Evolutionary conservation across 257 asterid species (phyloP).

Genomic region (Solanum sparsipilum): DNA sequence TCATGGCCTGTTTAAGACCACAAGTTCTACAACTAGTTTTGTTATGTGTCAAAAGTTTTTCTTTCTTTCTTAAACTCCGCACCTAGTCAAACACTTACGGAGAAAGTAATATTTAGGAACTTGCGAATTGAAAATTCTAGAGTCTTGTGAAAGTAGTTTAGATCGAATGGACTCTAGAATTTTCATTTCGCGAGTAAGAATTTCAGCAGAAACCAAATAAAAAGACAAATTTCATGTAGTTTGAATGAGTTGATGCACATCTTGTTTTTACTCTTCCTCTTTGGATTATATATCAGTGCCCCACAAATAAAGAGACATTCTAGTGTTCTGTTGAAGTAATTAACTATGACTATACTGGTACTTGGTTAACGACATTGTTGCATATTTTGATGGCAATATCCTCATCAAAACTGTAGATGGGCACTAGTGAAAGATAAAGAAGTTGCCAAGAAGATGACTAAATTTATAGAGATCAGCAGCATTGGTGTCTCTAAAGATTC

Average conservation of each 20-base stretch:
- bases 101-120: not conserved
- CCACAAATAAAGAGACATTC: not conserved
- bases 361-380: not conserved
- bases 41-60: not conserved
- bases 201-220: not conserved
- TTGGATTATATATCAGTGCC: not conserved
- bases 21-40: not conserved
- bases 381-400: not conserved
- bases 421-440: slow-evolving; percentile 76
- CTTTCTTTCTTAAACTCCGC: not conserved
- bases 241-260: not conserved
- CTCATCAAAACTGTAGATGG: slow-evolving; percentile 45
- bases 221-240: not conserved
- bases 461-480: slow-evolving; percentile 59
- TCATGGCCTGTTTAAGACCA: not conserved
- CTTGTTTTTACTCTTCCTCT: not conserved
- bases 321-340: not conserved
- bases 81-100: not conserved
- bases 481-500: slow-evolving; percentile 94
- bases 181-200: not conserved
- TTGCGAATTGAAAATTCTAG: too few species aligned
- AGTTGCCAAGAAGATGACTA: slow-evolving; percentile 70
- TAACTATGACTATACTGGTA: not conserved
- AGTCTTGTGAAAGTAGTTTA: too few species aligned
- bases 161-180: not conserved